These are phyloP conservation scores for Aspergillus pseudonomiae DNA, from an alignment of 2,329 filamentous ascomycete species.

Conservation along the genomic window DNA sequence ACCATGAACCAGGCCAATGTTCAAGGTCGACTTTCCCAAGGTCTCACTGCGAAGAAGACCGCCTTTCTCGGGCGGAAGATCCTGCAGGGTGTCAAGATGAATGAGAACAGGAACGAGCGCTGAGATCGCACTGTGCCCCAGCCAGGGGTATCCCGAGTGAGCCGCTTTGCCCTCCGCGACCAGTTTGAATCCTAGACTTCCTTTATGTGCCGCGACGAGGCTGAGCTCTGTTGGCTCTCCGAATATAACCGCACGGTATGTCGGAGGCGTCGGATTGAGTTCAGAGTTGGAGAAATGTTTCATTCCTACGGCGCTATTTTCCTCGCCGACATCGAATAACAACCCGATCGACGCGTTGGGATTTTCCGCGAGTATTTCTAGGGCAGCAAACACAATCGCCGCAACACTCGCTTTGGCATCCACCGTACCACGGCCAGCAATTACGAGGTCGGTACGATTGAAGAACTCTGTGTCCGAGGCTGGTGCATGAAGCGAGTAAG, in stretches of 20 bases:
- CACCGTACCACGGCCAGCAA: background rate
- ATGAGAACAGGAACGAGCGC: constrained; percentile 74
- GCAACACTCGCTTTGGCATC: constrained; percentile 2
- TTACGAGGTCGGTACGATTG: background rate
- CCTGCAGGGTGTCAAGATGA: constrained; percentile 63
- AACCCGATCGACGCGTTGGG: constrained; percentile 49
- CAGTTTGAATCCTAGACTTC: constrained; percentile 70
- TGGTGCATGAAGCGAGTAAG: background rate
- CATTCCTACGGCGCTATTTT: constrained; percentile 83
- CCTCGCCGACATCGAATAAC: constrained; percentile 77
- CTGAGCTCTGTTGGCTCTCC: constrained; percentile 91
- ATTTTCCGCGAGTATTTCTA: constrained; percentile 21
- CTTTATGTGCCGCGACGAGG: constrained; percentile 90
- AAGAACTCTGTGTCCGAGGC: background rate
- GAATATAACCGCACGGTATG: constrained; percentile 76
- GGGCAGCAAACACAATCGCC: background rate
- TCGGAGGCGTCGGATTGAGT: constrained; percentile 47
- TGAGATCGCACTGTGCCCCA: constrained; percentile 83
- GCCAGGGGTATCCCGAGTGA: constrained; percentile 90
- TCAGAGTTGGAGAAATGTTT: constrained; percentile 50
- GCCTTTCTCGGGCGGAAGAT: constrained; percentile 46
- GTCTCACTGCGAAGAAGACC: constrained; percentile 74
- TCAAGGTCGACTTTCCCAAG: constrained; percentile 87
- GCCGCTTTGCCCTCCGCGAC: constrained; percentile 73
- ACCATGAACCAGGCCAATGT: constrained; percentile 76